These are phyloP conservation scores for Fusarium sp. DNA, from an alignment of 2,329 filamentous ascomycete species.

Conservation along the genomic window DNA sequence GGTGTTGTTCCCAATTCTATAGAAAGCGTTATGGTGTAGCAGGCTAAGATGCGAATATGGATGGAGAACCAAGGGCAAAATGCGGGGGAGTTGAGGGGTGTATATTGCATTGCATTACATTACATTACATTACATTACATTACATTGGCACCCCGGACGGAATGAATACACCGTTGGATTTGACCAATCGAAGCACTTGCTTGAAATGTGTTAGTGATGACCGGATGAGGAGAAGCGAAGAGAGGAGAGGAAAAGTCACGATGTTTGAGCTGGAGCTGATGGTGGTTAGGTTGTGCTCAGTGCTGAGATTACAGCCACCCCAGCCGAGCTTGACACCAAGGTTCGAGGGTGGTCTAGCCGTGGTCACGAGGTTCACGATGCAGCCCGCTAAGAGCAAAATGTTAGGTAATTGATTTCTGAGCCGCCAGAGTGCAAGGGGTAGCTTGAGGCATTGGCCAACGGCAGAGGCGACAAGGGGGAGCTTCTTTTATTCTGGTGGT, in stretches of 20 bases:
- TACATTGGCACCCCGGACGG: conserved; percentile 7
- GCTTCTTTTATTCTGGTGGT: conserved; percentile 10
- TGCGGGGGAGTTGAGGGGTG: conserved; percentile 34
- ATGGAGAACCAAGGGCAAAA: conserved; percentile 23
- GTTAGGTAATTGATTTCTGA: conserved; percentile 41
- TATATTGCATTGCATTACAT: background rate
- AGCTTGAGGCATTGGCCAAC: conserved; percentile 37
- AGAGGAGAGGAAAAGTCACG: conserved; percentile 40
- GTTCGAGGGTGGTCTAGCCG: conserved; percentile 26
- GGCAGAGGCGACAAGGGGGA: conserved; percentile 5
- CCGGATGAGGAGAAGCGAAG: conserved; percentile 18
- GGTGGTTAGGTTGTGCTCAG: conserved; percentile 12
- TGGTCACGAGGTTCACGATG: conserved; percentile 30
- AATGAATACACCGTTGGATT: conserved; percentile 28
- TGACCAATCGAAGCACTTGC: conserved; percentile 29
- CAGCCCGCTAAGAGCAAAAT: conserved; percentile 42
- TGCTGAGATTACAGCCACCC: conserved; percentile 27
- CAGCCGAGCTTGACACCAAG: conserved; percentile 24
- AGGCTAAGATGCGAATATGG: conserved; percentile 11
- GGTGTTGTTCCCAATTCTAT: conserved; percentile 20
- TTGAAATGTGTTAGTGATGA: conserved; percentile 25
- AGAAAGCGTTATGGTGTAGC: conserved; percentile 26
- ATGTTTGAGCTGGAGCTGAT: conserved; percentile 34
- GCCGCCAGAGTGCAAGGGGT: conserved; percentile 29
- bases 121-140: background rate